phyloP scores from a whole-genome alignment of 441 rosid species.

The Pelargonium fulgidum region DNA sequence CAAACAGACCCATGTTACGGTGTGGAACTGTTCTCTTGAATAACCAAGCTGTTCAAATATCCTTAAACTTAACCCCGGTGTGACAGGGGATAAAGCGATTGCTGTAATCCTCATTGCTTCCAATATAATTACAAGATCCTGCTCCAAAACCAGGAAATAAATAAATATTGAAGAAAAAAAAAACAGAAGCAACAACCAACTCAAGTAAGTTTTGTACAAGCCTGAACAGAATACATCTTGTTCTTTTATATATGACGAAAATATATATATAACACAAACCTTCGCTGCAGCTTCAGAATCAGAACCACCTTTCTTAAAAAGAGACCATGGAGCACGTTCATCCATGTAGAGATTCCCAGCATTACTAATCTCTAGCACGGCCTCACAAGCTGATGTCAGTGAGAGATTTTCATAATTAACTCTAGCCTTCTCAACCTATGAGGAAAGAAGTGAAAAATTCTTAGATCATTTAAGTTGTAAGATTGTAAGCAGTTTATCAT shows the following conservation, averaged over 20 bases:
- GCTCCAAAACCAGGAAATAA: slow-evolving; percentile 15
- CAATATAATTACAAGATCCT: slow-evolving; percentile 82
- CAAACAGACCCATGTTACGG: slow-evolving; percentile 46
- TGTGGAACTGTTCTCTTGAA: slow-evolving; percentile 46
- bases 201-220: not conserved
- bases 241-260: not conserved
- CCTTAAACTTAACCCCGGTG: slow-evolving; percentile 63
- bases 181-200: not conserved
- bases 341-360: slow-evolving; percentile 81
- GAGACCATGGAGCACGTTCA: slow-evolving; percentile 78
- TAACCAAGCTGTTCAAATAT: slow-evolving; percentile 83
- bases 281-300: slow-evolving; percentile 82
- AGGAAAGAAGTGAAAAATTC: not conserved
- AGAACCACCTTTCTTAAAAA: slow-evolving; percentile 76
- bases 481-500: not conserved
- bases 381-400: slow-evolving; percentile 75
- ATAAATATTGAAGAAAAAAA: not conserved
- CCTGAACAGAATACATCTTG: not conserved
- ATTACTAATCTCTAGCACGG: slow-evolving; percentile 75
- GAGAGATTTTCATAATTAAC: slow-evolving; percentile 58
- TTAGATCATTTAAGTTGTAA: not conserved
- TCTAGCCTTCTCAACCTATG: slow-evolving; percentile 63
- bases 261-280: slow-evolving; percentile 32
- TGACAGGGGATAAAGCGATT: slow-evolving; percentile 58
- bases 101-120: slow-evolving; percentile 87